A percentile compares a stretch with the other conserved stretches of the same genome.
phyloP scores from a whole-genome alignment of 2,329 filamentous ascomycete species.

The Penicillium capsulatum region DNA sequence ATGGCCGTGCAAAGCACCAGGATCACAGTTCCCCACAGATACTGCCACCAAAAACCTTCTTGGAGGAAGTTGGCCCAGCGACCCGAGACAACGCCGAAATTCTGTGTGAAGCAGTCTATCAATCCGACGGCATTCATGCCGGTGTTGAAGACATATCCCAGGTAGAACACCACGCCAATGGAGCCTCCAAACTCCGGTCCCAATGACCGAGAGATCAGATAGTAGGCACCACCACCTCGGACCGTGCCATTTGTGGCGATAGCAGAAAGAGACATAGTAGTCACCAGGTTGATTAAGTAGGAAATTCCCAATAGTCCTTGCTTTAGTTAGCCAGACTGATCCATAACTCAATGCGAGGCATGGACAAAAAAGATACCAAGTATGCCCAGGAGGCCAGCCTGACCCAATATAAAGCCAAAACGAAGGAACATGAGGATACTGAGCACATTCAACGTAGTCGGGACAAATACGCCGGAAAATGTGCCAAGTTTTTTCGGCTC shows the following conservation, averaged over 20 bases:
- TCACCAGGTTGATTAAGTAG: constrained; percentile 80
- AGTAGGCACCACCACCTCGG: constrained; percentile 81
- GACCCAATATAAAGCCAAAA: constrained; percentile 79
- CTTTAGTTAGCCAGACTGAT: constrained; percentile 21
- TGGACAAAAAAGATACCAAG: constrained; percentile 66
- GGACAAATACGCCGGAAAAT: constrained; percentile 77
- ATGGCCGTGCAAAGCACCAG: constrained; percentile 68
- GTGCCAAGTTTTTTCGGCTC: constrained; percentile 64
- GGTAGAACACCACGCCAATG: constrained; percentile 81
- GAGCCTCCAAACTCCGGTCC: constrained; percentile 86
- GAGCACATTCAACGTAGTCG: constrained; percentile 81
- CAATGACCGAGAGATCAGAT: constrained; percentile 77
- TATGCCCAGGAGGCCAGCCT: constrained; percentile 74
- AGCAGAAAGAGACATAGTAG: constrained; percentile 78
- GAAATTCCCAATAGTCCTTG: constrained; percentile 67
- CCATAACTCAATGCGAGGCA: too few species aligned
- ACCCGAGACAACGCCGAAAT: constrained; percentile 59
- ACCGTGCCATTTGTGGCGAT: constrained; percentile 89
- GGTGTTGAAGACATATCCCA: constrained; percentile 85
- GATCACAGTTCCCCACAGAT: constrained; percentile 69
- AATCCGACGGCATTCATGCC: constrained; percentile 83
- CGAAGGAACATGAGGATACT: constrained; percentile 90
- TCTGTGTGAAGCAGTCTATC: constrained; percentile 74
- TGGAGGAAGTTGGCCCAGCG: constrained; percentile 59
- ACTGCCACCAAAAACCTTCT: constrained; percentile 70